Evolutionary conservation across 1,284 basidiomycete genomes (phyloP), one percentile per base, ranked within the genome.

Genomic region (Athelia sp.): DNA sequence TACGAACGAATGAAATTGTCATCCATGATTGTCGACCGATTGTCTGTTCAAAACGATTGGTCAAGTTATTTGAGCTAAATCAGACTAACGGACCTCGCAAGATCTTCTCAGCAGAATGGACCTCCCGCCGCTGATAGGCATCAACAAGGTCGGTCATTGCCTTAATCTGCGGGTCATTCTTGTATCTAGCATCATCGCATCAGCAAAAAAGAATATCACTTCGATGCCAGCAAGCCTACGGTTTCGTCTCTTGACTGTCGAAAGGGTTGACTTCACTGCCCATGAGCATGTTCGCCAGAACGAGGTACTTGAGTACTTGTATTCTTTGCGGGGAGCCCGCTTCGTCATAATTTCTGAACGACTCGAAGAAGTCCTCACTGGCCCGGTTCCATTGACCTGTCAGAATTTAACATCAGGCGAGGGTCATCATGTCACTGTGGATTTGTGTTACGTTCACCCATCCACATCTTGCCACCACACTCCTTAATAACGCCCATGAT

Each of bases 401-500:
- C 48, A n/a, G 52, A 36, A 4, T 4, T 6, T 51, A 45, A 32
- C 29, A 17, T 46, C 21, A 34, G 22, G 43, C 18, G 29, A 48
- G 13, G 40, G 6, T 13, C 13, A 13, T 29, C 6, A 6, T 29
- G 26, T 29, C 13, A 6, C 26, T 29, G 6, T 29, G 26, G 4
- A 29, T 29, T 4, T 11, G 3, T 75, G 87, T 59, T 65, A 90
- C 95, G 90, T 75, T 99, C 97, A 51, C 92, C 93, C 97, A 99
- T 99, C 93, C 97, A 98, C 97, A 99, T 99, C 72, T 99, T 99
- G 8, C 97, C 97, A 13, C 97, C 97, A 58, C 96, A 98, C 68
- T 99, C 97, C 62, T 95, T 93, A 69, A 99, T 99, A 48, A 98
- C 91, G 47, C 96, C 97, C 89, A 98, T 94, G 62, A 99, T 98